Evolutionary conservation across 805 yeast species (phyloP).

Genomic region (Yamadazyma nakazawae): DNA sequence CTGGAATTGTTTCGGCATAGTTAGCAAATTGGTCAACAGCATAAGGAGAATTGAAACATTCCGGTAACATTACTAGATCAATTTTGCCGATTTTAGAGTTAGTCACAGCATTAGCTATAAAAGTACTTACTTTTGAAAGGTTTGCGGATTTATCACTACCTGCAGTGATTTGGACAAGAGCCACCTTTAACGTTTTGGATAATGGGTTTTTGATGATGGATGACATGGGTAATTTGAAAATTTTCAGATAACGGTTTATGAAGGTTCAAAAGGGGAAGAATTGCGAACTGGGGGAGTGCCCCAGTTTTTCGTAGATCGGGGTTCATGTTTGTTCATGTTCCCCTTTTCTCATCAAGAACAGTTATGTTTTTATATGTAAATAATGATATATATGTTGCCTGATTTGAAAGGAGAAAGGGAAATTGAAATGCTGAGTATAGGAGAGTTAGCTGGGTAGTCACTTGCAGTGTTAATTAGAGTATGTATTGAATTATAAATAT

Average conservation of each 20-base stretch:
- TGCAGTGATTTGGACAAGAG: conserved; percentile 78
- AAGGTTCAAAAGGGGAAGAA: neutral
- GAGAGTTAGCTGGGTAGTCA: too few relatives aligned
- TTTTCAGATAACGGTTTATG: too few relatives aligned
- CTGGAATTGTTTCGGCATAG: conserved; percentile 84
- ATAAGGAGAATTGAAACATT: conserved; percentile 95
- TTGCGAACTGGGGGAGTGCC: neutral
- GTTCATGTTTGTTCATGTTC: neutral
- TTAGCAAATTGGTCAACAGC: conserved; percentile 81
- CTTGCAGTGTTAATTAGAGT: neutral
- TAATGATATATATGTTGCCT: too few relatives aligned
- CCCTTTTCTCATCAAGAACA: too few relatives aligned
- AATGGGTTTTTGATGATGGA: conserved; percentile 35
- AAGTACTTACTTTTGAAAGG: conserved; percentile 60
- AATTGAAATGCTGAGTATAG: too few relatives aligned
- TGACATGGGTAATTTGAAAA: neutral
- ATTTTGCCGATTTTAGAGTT: conserved; percentile 34
- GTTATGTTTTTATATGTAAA: too few relatives aligned
- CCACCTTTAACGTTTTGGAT: conserved; percentile 65
- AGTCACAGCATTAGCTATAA: conserved; percentile 57
- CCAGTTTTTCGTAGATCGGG: neutral
- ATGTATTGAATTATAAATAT: neutral
- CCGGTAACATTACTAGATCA: conserved; percentile 84
- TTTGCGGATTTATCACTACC: conserved; percentile 81
- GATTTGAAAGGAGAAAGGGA: too few relatives aligned